Base-by-base conservation (phyloP, 225 moss, liverwort and hornwort genomes). In the Pseudoscleropodium purum region DNA sequence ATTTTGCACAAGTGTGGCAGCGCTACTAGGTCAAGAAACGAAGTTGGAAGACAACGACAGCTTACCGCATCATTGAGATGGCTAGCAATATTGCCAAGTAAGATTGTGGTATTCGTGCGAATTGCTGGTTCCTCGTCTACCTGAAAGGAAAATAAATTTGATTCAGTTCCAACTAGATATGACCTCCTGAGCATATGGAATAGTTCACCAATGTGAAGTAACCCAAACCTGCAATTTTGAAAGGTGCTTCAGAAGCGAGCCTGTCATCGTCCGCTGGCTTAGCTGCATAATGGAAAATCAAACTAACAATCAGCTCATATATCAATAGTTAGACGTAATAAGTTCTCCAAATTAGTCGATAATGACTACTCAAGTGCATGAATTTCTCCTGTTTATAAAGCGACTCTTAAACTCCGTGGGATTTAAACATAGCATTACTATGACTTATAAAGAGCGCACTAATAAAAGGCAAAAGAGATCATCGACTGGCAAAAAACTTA, bases 91-190 rank as follows among this genome's bases (percentile, higher is more conserved):
- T 98, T 98, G 88, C 98, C 98, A 54, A 97, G 97, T 75, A 98
- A 94, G 84, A 98, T 98, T 70, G 98, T 98, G 70, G 97, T 98
- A 87, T 98, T 98, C 51, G 98, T 96, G 62, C 98, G 97, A 80
- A 98, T 98, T 41, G 96, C 97, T 89, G 97, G 93, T 91, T 98
- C 98, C 88, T 98, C 98, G 78, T 98, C 98, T 81, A 98, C 98
- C 98, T 98, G 94, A 27, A 89, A 85, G 66, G 31, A 47, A 76
- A 82, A 79, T 26, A 59, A 74, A 30, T 66, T 29, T 23, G 37
- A 34, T 74, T 88, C 59, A 65, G 79, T 16, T 79, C 39, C 82
- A 84, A 54, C 49, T 79, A 72, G 25, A 52, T 62, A 66, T 52
- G 57, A 49, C 29, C 52, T 56, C 64, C 64, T 56, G 59, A 90